These are phyloP conservation scores for Nemania sp. DNA, from an alignment of 2,329 filamentous ascomycete genomes.

Conservation along the genomic window DNA sequence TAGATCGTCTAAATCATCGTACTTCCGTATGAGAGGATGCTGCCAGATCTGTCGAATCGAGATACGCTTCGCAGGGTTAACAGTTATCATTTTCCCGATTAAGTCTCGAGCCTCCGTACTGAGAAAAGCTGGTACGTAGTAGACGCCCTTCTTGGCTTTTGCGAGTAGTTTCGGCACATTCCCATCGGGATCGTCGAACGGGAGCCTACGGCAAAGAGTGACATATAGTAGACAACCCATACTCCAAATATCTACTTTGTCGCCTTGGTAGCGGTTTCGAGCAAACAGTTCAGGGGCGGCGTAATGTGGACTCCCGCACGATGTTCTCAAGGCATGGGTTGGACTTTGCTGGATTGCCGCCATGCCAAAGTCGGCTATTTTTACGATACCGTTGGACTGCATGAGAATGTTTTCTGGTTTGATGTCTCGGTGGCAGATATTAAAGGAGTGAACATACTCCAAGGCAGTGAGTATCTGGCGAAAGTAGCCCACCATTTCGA, in stretches of 20 bases:
- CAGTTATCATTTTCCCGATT: conserved; percentile 81
- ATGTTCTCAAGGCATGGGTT: conserved; percentile 83
- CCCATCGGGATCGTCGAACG: conserved; percentile 74
- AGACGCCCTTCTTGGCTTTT: conserved; percentile 70
- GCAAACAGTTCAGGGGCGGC: conserved; percentile 92
- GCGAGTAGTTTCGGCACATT: conserved; percentile 72
- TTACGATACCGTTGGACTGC: conserved; percentile 80
- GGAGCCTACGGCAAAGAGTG: conserved; percentile 83
- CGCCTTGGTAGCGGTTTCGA: conserved; percentile 76
- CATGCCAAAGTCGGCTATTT: conserved; percentile 98
- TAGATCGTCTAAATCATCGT: conserved; percentile 78
- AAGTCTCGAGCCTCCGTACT: conserved; percentile 79
- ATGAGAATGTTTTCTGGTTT: conserved; percentile 98
- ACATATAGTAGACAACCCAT: conserved; percentile 91
- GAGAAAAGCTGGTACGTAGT: conserved; percentile 71
- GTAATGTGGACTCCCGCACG: conserved; percentile 97
- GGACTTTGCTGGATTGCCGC: conserved; percentile 87
- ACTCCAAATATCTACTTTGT: conserved; percentile 94
- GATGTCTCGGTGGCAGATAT: conserved; percentile 94
- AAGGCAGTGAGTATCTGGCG: conserved; percentile 93
- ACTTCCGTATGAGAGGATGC: conserved; percentile 88
- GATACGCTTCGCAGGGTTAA: conserved; percentile 83
- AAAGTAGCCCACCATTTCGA: conserved; percentile 85
- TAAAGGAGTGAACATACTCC: conserved; percentile 92
- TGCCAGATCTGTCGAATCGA: conserved; percentile 84